Base-by-base conservation (phyloP, 257 asterid species). In the Gentiana dahurica region DNA sequence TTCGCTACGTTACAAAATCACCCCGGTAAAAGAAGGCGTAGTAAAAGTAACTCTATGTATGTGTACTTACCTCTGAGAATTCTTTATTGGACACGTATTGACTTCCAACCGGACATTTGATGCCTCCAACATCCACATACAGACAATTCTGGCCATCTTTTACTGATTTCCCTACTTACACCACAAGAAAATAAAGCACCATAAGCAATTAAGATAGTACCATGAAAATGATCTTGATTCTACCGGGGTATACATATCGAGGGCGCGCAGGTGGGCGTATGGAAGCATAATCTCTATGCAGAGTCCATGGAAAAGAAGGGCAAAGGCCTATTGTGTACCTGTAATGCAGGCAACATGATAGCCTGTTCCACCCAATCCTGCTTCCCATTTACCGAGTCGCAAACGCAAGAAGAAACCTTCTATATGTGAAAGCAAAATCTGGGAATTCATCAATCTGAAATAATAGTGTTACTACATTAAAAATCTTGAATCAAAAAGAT, bases 1-100 rank as follows among this genome's bases (percentile, higher is more conserved):
- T 48, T 7, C 32, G 12, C 9, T 34, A 12, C 47, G 37, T 24
- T 24, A 24, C 24, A 53, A 45, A 45, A 12, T 15, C 7, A n/a
- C 6, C 11, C 15, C 3, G 3, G 37, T 15, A 12, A 41, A 3
- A 2, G 5, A 13, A n/a, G 12, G 11, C 57, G 24, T 32, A 53
- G 13, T 36, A 45, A 46, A 39, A 5, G 5, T 13, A 58, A 12
- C 59, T 9, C 34, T 11, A 58, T 55, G 68, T 43, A 10, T 4
- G 8, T 41, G 46, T 12, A 3, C 13, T 62, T 68, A 90, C 97
- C 96, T 86, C 95, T 4, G 77, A 66, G 64, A 90, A 84, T 57
- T 76, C 95, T 39, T 80, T 83, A 71, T 90, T 90, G 65, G 97
- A 90, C 54, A 90, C 63, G 5, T 78, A 80, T 53, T 68, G 85